Conservation (phyloP, 2,329 filamentous ascomycete genomes). For the Trichoderma sp. region DNA sequence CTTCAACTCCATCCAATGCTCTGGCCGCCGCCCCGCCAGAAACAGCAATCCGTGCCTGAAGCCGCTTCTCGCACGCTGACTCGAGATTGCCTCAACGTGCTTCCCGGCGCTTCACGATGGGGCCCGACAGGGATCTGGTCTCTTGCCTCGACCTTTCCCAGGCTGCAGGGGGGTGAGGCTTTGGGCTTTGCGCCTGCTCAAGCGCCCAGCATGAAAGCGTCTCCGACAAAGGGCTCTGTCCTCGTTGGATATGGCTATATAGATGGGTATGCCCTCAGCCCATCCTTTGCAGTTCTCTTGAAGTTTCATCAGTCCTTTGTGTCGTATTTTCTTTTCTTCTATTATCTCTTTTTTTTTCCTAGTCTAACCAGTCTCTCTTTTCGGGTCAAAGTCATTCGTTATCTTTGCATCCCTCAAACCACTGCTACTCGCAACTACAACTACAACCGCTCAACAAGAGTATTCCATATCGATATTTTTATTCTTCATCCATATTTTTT, state of each 20-base stretch:
- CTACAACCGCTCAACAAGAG: slow-evolving; percentile 20
- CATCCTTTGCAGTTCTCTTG: background rate
- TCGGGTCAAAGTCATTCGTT: slow-evolving; percentile 61
- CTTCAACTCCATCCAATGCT: background rate
- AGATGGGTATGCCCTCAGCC: slow-evolving; percentile 32
- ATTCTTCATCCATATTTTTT: slow-evolving; percentile 32
- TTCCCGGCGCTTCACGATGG: slow-evolving; percentile 24
- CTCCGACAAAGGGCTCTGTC: background rate
- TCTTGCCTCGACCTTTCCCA: slow-evolving; percentile 18
- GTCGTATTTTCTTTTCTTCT: slow-evolving; percentile 12
- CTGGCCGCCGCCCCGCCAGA: background rate
- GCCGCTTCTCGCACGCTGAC: background rate
- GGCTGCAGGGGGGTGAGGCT: slow-evolving; percentile 8
- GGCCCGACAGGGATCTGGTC: background rate
- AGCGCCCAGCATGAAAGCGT: slow-evolving; percentile 13
- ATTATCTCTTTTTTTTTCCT: background rate
- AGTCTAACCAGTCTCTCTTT: slow-evolving; percentile 31
- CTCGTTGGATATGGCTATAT: slow-evolving; percentile 36
- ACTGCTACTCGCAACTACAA: slow-evolving; percentile 37
- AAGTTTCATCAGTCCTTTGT: slow-evolving; percentile 20
- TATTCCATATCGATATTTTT: slow-evolving; percentile 32
- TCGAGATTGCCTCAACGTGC: slow-evolving; percentile 19
- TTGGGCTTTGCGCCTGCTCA: slow-evolving; percentile 19
- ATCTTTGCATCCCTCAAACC: slow-evolving; percentile 48
- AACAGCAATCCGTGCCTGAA: background rate